Base-by-base conservation (phyloP, 208 protist species). In the Crithidia acanthocephali region DNA sequence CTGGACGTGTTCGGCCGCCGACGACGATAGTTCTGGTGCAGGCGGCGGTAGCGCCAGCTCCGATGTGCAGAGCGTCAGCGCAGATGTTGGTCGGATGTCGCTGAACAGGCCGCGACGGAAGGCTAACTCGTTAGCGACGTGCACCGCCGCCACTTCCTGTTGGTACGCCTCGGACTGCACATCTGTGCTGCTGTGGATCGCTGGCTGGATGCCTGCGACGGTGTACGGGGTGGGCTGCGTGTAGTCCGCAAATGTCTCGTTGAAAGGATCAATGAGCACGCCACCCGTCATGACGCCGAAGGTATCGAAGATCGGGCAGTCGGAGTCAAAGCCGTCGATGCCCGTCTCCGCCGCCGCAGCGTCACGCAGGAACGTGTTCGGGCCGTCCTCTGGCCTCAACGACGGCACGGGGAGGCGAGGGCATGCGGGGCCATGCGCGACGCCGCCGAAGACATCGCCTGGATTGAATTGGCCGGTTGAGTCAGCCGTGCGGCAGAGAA, bases 261-360 rank as follows among this genome's bases (percentile, higher is more conserved):
- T 23, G 37, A 57, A 45, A 0, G 75, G 52, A 66, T 92, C 79
- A 20, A 92, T 63, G 35, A 94, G 72, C 3, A 92, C 85, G n/a
- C 87, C 85, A 1, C 84, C 87, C 4, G 79, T 89, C 0, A 93
- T 33, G 10, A 93, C 73, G 18, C 87, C 87, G 52, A 90, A 91
- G 15, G 74, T 70, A 51, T 89, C 86, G 45, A 90, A 87, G 30
- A 93, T 67, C 11, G 72, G 61, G 53, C 86, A 89, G 48, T 92
- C 83, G 33, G 59, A 62, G 37, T 87, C 68, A 25, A 74, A 22
- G 15, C 42, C 22, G 11, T 1, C 30, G 13, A 53, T 6, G 1
- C 16, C 33, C n/a, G 9, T 50, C 7, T 25, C 30, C 25, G 28
- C 10, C 0, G 20, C 60, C 22, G 27, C 47, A 2, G 60, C 42